A percentile compares a stretch with the other conserved stretches of the same genome.
Evolutionary conservation across 2,329 filamentous ascomycete genomes (phyloP).

Genomic region (Capronia epimyces): DNA sequence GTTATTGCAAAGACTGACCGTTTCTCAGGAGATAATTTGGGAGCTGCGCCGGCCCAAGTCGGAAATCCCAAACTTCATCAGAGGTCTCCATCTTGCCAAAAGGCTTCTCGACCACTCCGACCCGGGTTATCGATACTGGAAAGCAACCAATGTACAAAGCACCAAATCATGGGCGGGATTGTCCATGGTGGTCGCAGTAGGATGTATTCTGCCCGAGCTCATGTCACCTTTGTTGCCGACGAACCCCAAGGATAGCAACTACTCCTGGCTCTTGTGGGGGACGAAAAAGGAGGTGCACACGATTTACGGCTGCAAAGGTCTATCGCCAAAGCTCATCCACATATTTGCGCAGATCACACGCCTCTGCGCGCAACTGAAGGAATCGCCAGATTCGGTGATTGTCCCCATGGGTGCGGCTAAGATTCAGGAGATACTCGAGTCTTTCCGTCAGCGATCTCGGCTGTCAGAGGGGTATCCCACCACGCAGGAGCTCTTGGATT

Average conservation of each 20-base stretch:
- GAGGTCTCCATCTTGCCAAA: conserved; percentile 1
- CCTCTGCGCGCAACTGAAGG: conserved; percentile 1
- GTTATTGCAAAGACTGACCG: too few relatives aligned
- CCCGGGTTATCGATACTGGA: conserved; percentile 4
- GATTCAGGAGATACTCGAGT: conserved; percentile 9
- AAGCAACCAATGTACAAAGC: conserved; percentile 7
- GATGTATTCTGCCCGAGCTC: background rate
- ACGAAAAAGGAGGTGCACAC: conserved; percentile 10
- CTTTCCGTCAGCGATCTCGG: conserved; percentile 20
- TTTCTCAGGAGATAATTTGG: background rate
- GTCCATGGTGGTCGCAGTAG: background rate
- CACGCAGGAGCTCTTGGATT: conserved; percentile 9
- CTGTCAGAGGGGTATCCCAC: conserved; percentile 11
- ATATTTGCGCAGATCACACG: conserved; percentile 21
- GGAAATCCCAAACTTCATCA: background rate
- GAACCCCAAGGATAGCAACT: background rate
- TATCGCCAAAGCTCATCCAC: conserved; percentile 18
- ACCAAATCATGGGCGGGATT: background rate
- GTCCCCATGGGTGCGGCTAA: conserved; percentile 3
- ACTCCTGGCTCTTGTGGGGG: conserved; percentile 13
- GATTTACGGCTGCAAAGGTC: conserved; percentile 19
- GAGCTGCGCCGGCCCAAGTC: background rate
- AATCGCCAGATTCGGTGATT: conserved; percentile 4
- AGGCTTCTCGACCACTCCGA: conserved; percentile 6
- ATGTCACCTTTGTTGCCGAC: background rate